phyloP scores from a whole-genome alignment of 495 filamentous ascomycete species.

The Pyrenula massariospora region DNA sequence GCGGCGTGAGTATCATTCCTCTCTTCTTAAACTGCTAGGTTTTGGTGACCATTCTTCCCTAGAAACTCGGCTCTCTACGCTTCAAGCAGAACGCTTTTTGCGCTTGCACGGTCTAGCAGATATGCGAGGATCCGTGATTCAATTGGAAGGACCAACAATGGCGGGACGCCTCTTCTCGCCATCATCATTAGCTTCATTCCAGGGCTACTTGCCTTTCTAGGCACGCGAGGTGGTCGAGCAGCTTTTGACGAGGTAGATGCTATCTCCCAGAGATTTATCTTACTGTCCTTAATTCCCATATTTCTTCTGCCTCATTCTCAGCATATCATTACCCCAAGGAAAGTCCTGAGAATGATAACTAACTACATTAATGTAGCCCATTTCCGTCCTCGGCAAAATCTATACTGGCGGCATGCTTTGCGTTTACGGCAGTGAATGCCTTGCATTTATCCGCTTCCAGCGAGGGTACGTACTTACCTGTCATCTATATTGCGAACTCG shows the following conservation, averaged over 20 bases:
- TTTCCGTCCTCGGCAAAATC: slow-evolving; percentile 19
- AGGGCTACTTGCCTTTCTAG: slow-evolving; percentile 16
- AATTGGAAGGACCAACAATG: slow-evolving; percentile 25
- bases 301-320: too few species aligned
- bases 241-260: slow-evolving; percentile 16
- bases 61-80: slow-evolving; percentile 29
- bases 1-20: slow-evolving; percentile 6
- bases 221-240: slow-evolving; percentile 10
- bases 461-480: slow-evolving; percentile 14
- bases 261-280: neutral
- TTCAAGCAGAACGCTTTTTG: slow-evolving; percentile 28
- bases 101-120: slow-evolving; percentile 16
- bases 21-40: slow-evolving; percentile 10
- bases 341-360: neutral
- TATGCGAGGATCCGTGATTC: slow-evolving; percentile 15
- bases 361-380: slow-evolving; percentile 12
- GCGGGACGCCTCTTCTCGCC: slow-evolving; percentile 26
- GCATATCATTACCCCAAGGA: too few species aligned
- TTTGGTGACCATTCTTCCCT: slow-evolving; percentile 12
- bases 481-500: neutral
- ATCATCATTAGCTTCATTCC: slow-evolving; percentile 14
- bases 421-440: slow-evolving; percentile 28
- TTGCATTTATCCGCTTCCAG: slow-evolving; percentile 30
- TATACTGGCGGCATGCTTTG: slow-evolving; percentile 20
- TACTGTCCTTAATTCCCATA: neutral